Base-by-base conservation (phyloP, 441 rosid genomes). In the Rhodomyrtus psidioides region DNA sequence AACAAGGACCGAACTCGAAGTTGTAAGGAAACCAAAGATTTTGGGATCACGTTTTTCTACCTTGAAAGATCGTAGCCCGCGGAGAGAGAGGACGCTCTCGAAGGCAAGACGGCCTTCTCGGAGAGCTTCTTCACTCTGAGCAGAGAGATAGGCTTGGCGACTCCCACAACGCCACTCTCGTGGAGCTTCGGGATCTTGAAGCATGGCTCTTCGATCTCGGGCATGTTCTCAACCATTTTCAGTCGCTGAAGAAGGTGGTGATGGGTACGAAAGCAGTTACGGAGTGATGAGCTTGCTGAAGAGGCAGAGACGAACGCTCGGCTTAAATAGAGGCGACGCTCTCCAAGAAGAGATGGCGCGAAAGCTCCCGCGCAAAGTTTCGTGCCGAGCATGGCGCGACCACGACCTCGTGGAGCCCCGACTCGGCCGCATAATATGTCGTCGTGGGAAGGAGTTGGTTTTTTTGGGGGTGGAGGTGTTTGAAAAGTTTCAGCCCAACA, bases 11-110 rank as follows among this genome's bases (percentile, higher is more conserved):
- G 16, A 19, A 53, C n/a, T 51, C 49, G 44, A 1, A 53, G 24
- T 24, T 76, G 4, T 2, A 53, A 51, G 12, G 51, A 17, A 17
- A 26, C 28, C 19, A 14, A 42, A 21, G 3, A 12, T 46, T 34
- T 55, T 6, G 14, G 12, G 24, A 70, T 15, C 34, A 9, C 21
- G 15, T 21, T 34, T 34, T 46, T 26, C 57, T 85, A 91, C 96
- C 94, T 97, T 7, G 98, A 95, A 53, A 97, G 97, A 92, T 96
- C 98, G 82, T 93, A 96, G 10, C 98, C 99, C 0, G 99, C 99
- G 1, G 98, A 91, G 56, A 97, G 94, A 60, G 93, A 87, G 14
- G 99, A 96, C 8, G 88, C 98, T 87, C 96, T 90, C 7, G 94
- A 86, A 1, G 99, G 99, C 88, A 96, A 87, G 17, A 94, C 92